A percentile compares a stretch with the other conserved stretches of the same genome.
phyloP scores from a whole-genome alignment of 495 filamentous ascomycete genomes.

The Astrocystis sublimbata region DNA sequence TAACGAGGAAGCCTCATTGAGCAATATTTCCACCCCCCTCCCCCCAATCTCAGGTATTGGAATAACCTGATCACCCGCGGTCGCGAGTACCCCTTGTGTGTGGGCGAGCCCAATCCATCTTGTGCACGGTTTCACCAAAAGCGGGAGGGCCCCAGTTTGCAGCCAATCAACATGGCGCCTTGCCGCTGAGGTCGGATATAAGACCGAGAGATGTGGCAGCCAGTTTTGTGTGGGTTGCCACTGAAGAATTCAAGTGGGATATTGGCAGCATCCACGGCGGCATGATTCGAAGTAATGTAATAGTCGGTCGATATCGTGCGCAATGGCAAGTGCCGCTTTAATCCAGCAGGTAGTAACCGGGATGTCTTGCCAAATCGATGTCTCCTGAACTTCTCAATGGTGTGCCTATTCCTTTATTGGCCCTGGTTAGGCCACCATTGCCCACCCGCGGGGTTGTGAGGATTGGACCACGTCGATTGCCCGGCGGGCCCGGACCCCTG shows the following conservation, averaged over 20 bases:
- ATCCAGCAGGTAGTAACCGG: too few relatives aligned
- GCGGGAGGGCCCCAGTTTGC: slow-evolving; percentile 16
- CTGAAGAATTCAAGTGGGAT: neutral
- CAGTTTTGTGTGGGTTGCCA: neutral
- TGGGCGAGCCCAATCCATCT: neutral
- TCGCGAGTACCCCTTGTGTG: neutral
- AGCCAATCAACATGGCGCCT: slow-evolving; percentile 13
- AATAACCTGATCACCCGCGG: too few relatives aligned
- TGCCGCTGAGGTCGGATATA: neutral
- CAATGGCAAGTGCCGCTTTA: slow-evolving; percentile 23
- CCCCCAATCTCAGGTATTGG: too few relatives aligned
- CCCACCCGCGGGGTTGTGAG: slow-evolving; percentile 36
- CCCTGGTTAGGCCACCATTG: slow-evolving; percentile 52
- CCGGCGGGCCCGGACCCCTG: slow-evolving; percentile 40
- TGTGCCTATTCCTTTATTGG: slow-evolving; percentile 29
- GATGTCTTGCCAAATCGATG: too few relatives aligned
- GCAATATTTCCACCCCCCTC: neutral
- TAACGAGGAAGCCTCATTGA: neutral
- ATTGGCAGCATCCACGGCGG: neutral
- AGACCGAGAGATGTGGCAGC: slow-evolving; percentile 16
- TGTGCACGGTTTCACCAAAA: neutral
- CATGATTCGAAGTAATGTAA: slow-evolving; percentile 22
- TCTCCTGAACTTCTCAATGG: too few relatives aligned
- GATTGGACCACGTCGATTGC: slow-evolving; percentile 47
- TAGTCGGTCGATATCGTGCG: slow-evolving; percentile 29